Conservation (phyloP, 1,139 yeast species). For the Torulaspora pretoriensis region DNA sequence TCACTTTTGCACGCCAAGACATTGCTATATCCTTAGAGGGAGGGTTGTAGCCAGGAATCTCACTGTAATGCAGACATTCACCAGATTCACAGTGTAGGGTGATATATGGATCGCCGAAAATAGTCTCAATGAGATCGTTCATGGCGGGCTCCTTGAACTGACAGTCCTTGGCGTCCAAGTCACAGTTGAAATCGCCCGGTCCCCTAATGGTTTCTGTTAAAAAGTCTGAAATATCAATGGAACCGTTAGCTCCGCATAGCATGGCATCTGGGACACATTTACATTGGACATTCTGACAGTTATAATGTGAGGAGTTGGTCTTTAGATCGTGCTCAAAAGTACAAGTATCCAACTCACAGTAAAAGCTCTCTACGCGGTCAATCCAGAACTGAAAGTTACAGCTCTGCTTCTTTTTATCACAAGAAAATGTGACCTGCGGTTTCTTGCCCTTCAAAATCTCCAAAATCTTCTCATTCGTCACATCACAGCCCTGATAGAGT, state of each 20-base stretch:
- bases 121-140: constrained; percentile 84
- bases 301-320: constrained; percentile 69
- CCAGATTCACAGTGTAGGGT: constrained; percentile 76
- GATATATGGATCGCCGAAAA: constrained; percentile 89
- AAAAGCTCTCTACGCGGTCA: constrained; percentile 81
- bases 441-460: constrained; percentile 71
- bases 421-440: constrained; percentile 91
- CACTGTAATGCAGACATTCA: constrained; percentile 88
- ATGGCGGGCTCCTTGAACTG: constrained; percentile 89
- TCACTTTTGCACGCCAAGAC: constrained; percentile 47
- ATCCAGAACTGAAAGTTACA: constrained; percentile 98
- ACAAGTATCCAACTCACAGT: constrained; percentile 75
- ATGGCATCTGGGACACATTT: constrained; percentile 86
- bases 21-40: constrained; percentile 55
- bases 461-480: constrained; percentile 80
- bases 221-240: constrained; percentile 91
- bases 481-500: constrained; percentile 90
- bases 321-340: constrained; percentile 58
- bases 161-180: constrained; percentile 56
- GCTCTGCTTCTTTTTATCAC: constrained; percentile 58
- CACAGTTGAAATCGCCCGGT: constrained; percentile 89
- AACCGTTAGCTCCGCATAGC: constrained; percentile 92
- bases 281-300: constrained; percentile 73
- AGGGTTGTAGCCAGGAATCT: constrained; percentile 79
- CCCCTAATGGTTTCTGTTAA: constrained; percentile 84